phyloP scores from a whole-genome alignment of 2,329 filamentous ascomycete genomes.

The Apiospora arundinis region DNA sequence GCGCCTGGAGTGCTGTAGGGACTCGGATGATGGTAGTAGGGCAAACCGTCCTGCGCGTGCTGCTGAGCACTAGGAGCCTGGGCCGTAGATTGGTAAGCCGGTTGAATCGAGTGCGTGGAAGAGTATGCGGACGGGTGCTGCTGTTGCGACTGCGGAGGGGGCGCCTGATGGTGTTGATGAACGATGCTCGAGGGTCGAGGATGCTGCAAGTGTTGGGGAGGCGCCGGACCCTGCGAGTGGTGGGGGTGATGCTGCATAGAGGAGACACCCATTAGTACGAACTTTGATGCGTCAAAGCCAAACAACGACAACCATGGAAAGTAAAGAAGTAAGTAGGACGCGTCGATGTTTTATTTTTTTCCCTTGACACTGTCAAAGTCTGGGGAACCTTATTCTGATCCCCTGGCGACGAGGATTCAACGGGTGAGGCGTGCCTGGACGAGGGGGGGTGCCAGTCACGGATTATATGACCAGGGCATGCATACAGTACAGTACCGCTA shows the following conservation, averaged over 20 bases:
- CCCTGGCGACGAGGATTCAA: constrained; percentile 50
- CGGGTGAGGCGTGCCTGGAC: constrained; percentile 41
- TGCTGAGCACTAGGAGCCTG: constrained; percentile 69
- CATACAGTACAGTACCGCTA: constrained; percentile 30
- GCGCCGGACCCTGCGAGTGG: constrained; percentile 74
- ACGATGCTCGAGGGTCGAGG: constrained; percentile 75
- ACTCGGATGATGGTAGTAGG: constrained; percentile 80
- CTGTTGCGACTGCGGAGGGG: constrained; percentile 59
- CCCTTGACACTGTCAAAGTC: constrained; percentile 53
- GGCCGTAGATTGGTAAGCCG: constrained; percentile 71
- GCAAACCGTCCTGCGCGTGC: constrained; percentile 66
- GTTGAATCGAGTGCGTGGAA: constrained; percentile 67
- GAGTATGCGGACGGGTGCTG: constrained; percentile 73
- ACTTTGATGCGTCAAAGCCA: constrained; percentile 37
- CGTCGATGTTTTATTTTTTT: constrained; percentile 56
- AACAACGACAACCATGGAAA: constrained; percentile 46
- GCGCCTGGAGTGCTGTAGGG: constrained; percentile 84
- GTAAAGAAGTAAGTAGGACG: constrained; percentile 51
- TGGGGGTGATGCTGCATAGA: constrained; percentile 79
- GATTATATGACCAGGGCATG: constrained; percentile 41
- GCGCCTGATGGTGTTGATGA: constrained; percentile 75
- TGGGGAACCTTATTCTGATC: constrained; percentile 49
- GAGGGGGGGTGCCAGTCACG: constrained; percentile 35
- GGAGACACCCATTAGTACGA: constrained; percentile 64
- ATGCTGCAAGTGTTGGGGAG: constrained; percentile 71